These are phyloP conservation scores for Hypoxylon sp. DNA, from an alignment of 2,329 filamentous ascomycete species.

Conservation along the genomic window DNA sequence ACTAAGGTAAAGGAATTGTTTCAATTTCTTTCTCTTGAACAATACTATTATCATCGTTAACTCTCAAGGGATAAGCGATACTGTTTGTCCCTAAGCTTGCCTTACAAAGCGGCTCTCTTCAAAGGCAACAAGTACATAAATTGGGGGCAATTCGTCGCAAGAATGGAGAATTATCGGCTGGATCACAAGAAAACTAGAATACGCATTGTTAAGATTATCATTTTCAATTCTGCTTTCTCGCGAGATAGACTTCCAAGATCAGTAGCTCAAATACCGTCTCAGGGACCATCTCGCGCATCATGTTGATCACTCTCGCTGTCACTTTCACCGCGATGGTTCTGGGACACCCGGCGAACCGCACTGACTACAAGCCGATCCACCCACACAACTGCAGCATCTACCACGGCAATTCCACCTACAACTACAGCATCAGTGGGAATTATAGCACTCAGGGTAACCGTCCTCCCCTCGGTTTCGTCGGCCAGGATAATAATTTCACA, in stretches of 20 bases:
- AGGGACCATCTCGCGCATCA: background rate
- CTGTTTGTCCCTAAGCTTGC: background rate
- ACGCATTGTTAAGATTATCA: background rate
- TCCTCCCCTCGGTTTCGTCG: slow-evolving; percentile 18
- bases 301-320: background rate
- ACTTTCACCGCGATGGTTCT: background rate
- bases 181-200: background rate
- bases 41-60: background rate
- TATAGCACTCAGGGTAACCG: background rate
- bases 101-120: background rate
- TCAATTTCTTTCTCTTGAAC: background rate
- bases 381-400: slow-evolving; percentile 5
- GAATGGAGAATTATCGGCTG: background rate
- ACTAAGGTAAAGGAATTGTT: background rate
- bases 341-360: slow-evolving; percentile 1
- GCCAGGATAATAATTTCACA: slow-evolving; percentile 22
- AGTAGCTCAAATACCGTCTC: slow-evolving; percentile 2
- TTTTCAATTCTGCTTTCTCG: background rate
- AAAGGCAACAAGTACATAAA: background rate
- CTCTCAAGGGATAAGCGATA: background rate
- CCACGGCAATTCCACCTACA: background rate
- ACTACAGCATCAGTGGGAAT: background rate
- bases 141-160: background rate
- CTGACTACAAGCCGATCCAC: background rate
- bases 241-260: slow-evolving; percentile 5